Evolutionary conservation across 225 moss, liverwort and hornwort genomes (phyloP).

Genomic region (Thuidium tamariscinum): DNA sequence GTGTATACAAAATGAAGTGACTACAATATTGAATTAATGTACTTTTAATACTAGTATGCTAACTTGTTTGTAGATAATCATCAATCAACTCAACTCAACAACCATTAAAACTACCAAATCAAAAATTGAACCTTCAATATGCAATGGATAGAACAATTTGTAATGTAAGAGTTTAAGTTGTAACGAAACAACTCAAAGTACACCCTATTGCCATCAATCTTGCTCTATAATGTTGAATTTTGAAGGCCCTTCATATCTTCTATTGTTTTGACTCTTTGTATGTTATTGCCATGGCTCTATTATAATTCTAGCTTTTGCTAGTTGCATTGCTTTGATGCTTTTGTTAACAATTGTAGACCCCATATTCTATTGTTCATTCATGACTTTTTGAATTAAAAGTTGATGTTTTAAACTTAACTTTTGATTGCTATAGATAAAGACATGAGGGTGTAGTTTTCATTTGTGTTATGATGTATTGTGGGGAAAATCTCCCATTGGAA

Average conservation of each 20-base stretch:
- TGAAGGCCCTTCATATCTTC: neutral
- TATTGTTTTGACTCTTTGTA: neutral
- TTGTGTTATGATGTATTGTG: rapidly evolving
- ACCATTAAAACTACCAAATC: neutral
- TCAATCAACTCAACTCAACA: neutral
- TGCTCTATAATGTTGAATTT: neutral
- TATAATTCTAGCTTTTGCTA: neutral
- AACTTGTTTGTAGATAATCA: no score
- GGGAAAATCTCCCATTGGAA: rapidly evolving
- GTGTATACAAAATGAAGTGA: no score
- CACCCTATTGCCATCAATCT: rapidly evolving
- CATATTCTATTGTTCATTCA: neutral
- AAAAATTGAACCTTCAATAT: neutral
- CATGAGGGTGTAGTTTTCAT: rapidly evolving
- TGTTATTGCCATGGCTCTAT: rapidly evolving
- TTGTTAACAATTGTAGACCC: rapidly evolving
- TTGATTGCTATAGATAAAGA: rapidly evolving
- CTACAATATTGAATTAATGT: neutral
- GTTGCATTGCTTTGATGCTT: neutral
- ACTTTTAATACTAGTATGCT: neutral
- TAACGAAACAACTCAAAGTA: no score
- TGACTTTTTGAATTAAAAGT: neutral
- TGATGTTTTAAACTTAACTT: neutral
- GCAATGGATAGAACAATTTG: neutral
- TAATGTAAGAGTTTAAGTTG: neutral